A percentile compares a stretch with the other conserved stretches of the same genome.
Evolutionary conservation across 805 yeast genomes (phyloP).

Genomic region (Lachancea waltii): DNA sequence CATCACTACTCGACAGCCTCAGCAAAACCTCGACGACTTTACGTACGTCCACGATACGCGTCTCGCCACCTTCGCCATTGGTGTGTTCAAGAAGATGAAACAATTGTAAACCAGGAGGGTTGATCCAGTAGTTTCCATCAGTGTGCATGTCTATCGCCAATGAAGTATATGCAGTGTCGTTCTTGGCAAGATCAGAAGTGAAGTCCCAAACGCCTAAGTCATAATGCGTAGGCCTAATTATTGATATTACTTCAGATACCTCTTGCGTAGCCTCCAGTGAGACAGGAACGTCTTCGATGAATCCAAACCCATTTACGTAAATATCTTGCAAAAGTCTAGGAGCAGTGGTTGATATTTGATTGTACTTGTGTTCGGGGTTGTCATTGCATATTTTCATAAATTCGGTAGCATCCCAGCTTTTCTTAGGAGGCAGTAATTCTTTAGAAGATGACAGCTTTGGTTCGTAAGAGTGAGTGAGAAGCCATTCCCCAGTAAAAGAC

Average conservation of each 20-base stretch:
- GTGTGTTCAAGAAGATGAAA: conserved; percentile 56
- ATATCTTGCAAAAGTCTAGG: conserved; percentile 7
- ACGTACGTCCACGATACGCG: conserved; percentile 63
- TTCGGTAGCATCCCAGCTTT: conserved; percentile 7
- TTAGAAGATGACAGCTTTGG: conserved; percentile 1
- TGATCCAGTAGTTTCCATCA: conserved; percentile 71
- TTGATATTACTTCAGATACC: conserved; percentile 50
- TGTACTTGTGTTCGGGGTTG: conserved; percentile 1
- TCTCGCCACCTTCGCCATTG: conserved; percentile 63
- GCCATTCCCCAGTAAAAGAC: conserved; percentile 8
- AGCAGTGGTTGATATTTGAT: not conserved
- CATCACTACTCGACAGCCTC: conserved; percentile 41
- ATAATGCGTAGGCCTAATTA: conserved; percentile 62
- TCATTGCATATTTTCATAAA: conserved; percentile 6
- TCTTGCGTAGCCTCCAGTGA: conserved; percentile 52
- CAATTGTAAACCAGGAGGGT: conserved; percentile 64
- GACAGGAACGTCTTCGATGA: conserved; percentile 55
- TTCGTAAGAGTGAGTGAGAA: conserved; percentile 9
- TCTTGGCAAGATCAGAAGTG: conserved; percentile 58
- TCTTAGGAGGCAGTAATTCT: conserved; percentile 4
- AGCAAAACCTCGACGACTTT: conserved; percentile 48
- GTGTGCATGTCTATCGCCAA: conserved; percentile 59
- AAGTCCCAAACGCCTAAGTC: conserved; percentile 75
- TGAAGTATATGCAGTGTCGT: conserved; percentile 68
- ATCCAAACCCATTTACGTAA: conserved; percentile 47